Base-by-base conservation (phyloP, 2,329 filamentous ascomycete species). In the Phialophora macrospora region DNA sequence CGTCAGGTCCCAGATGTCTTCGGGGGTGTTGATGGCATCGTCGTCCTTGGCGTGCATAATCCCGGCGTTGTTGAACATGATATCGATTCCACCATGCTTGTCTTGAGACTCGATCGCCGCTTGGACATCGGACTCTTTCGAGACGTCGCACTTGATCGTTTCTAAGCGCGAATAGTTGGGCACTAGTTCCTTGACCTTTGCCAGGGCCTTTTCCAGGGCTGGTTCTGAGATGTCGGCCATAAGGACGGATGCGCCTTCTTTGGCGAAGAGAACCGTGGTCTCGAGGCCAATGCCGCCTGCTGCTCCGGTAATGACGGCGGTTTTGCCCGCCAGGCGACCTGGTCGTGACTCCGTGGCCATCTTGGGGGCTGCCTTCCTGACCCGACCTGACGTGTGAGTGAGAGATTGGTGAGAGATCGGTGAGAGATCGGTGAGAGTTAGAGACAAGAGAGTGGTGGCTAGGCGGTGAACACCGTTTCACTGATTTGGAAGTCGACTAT, bases 11-110 rank as follows among this genome's bases (percentile, higher is more conserved):
- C 93, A 97, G 82, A 97, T 93, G 73, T 87, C 88, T 81, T 97
- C 92, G 58, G 91, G 88, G 1, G 93, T 97, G 77, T 90, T 86
- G 76, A 96, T 82, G 56, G 93, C 92, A 77, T 92, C 89, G 75
- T 86, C 88, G 77, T 93, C 90, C 64, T 90, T 84, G 55, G 87
- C 88, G 81, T 97, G 93, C 93, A 97, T 97, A 79, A 97, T 97
- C 62, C 93, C 93, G 26, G 93, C 93, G 78, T 97, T 97, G 87
- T 97, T 97, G 88, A 97, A 97, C 74, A 97, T 91, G 75, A 97
- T 83, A 77, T 97, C 93, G 2, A 95, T 80, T 52, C 93, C 93
- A 75, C 93, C 93, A 90, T 91, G 96, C 64, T 86, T 76, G 78
- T 97, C 93, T 64, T 94, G 81, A 9, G 85, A 80, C 72, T 91